These are phyloP conservation scores for Talaromyces sp. DNA, from an alignment of 2,329 filamentous ascomycete genomes.

Conservation along the genomic window DNA sequence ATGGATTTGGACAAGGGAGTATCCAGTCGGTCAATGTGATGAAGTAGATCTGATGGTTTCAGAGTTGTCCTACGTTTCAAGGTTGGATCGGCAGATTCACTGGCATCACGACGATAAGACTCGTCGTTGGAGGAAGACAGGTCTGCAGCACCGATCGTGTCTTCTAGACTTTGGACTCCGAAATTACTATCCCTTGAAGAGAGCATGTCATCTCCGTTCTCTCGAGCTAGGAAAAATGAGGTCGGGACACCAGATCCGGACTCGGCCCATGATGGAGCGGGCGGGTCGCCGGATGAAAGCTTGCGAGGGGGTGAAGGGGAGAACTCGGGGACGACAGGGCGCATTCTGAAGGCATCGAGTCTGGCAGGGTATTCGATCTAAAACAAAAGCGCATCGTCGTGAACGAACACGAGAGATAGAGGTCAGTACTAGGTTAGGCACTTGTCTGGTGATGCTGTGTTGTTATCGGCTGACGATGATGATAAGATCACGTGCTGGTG, in stretches of 20 bases:
- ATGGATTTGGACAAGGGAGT: conserved; percentile 15
- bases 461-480: conserved; percentile 9
- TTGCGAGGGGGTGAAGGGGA: conserved; percentile 34
- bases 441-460: conserved; percentile 2
- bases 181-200: conserved; percentile 11
- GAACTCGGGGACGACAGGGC: conserved; percentile 35
- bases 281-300: conserved; percentile 29
- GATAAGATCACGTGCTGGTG: conserved; percentile 19
- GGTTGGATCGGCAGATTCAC: conserved; percentile 23
- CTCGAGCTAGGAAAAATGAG: conserved; percentile 59
- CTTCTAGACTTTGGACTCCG: conserved; percentile 18
- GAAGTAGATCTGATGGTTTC: conserved; percentile 24
- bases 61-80: conserved; percentile 33
- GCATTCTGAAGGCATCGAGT: conserved; percentile 30
- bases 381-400: neutral
- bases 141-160: conserved; percentile 14
- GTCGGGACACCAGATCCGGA: conserved; percentile 43
- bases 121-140: conserved; percentile 7
- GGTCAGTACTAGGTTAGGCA: neutral
- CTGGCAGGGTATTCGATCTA: neutral
- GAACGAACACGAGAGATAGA: neutral
- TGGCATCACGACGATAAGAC: conserved; percentile 19
- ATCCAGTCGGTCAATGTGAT: conserved; percentile 19
- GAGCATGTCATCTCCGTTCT: conserved; percentile 3
- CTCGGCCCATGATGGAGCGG: conserved; percentile 33